Evolutionary conservation across 1,284 basidiomycete genomes (phyloP).

Genomic region (Volvariella volvacea): DNA sequence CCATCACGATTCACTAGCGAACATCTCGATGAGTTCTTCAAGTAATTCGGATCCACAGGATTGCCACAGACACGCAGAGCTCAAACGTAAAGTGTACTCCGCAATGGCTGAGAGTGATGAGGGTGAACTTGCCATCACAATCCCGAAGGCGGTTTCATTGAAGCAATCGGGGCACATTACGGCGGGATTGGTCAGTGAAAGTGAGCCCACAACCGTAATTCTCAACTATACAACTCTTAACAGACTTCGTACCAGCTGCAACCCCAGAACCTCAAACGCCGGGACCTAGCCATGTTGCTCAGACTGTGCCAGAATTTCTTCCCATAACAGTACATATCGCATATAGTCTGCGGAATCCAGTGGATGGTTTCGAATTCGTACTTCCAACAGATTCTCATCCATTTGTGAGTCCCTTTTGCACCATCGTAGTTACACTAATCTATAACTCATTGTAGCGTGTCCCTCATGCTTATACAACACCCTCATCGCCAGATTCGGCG

Average conservation of each 20-base stretch:
- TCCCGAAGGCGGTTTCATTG: constrained; percentile 77
- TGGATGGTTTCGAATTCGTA: constrained; percentile 85
- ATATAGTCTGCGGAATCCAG: constrained; percentile 76
- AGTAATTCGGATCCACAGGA: constrained; percentile 56
- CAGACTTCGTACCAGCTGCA: constrained; percentile 36
- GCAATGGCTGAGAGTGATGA: constrained; percentile 87
- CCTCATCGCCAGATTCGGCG: constrained; percentile 85
- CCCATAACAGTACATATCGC: constrained; percentile 74
- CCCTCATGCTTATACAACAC: constrained; percentile 89
- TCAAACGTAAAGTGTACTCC: constrained; percentile 89
- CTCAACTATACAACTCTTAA: background rate
- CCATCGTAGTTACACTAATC: too few relatives aligned
- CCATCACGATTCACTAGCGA: constrained; percentile 71
- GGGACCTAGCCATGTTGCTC: constrained; percentile 38
- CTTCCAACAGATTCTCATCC: constrained; percentile 76
- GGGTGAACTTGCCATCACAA: constrained; percentile 88
- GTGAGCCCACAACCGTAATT: constrained; percentile 23
- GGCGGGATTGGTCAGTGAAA: constrained; percentile 37
- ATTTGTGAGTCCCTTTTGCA: constrained; percentile 54
- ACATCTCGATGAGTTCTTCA: constrained; percentile 51
- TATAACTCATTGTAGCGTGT: constrained; percentile 51
- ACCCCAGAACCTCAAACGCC: constrained; percentile 76
- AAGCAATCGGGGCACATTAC: constrained; percentile 47
- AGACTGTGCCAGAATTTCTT: constrained; percentile 58
- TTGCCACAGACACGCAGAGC: constrained; percentile 86